These are phyloP conservation scores for Debaryomyces nepalensis DNA, from an alignment of 1,139 yeast genomes.

Conservation along the genomic window DNA sequence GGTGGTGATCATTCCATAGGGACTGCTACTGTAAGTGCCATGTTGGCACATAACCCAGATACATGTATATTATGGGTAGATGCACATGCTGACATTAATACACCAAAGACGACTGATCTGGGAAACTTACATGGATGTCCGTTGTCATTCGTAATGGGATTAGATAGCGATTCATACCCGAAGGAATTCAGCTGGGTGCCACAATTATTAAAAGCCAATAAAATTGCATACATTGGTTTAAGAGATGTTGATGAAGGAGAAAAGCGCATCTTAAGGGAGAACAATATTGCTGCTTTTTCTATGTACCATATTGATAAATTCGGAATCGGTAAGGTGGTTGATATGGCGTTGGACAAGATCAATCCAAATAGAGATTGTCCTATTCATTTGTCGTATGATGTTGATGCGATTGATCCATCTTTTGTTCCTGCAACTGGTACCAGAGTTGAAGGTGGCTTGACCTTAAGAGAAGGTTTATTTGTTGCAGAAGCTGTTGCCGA, in stretches of 20 bases:
- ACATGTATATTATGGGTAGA: slow-evolving; percentile 95
- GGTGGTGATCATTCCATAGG: slow-evolving; percentile 99
- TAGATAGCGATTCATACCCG: slow-evolving; percentile 66
- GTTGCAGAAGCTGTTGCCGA: slow-evolving; percentile 91
- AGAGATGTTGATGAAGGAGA: slow-evolving; percentile 93
- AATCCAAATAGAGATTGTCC: slow-evolving; percentile 79
- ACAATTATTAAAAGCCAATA: slow-evolving; percentile 62
- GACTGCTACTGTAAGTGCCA: slow-evolving; percentile 89
- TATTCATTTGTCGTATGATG: slow-evolving; percentile 90
- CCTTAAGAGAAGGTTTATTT: slow-evolving; percentile 92
- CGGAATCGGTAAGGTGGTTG: slow-evolving; percentile 90
- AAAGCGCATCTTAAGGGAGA: slow-evolving; percentile 68
- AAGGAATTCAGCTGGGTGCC: slow-evolving; percentile 84
- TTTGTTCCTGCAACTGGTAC: slow-evolving; percentile 98
- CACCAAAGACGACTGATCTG: slow-evolving; percentile 81
- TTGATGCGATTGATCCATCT: slow-evolving; percentile 94
- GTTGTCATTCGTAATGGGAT: slow-evolving; percentile 84
- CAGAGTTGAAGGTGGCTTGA: slow-evolving; percentile 94
- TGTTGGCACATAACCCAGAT: slow-evolving; percentile 77
- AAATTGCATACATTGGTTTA: slow-evolving; percentile 90
- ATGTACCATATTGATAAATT: slow-evolving; percentile 96
- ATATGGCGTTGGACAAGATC: slow-evolving; percentile 83
- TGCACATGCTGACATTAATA: slow-evolving; percentile 97
- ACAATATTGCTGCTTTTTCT: slow-evolving; percentile 83
- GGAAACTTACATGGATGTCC: slow-evolving; percentile 99